phyloP scores from a whole-genome alignment of 352 stramenopile species.

The Globisporangium perplexum region DNA sequence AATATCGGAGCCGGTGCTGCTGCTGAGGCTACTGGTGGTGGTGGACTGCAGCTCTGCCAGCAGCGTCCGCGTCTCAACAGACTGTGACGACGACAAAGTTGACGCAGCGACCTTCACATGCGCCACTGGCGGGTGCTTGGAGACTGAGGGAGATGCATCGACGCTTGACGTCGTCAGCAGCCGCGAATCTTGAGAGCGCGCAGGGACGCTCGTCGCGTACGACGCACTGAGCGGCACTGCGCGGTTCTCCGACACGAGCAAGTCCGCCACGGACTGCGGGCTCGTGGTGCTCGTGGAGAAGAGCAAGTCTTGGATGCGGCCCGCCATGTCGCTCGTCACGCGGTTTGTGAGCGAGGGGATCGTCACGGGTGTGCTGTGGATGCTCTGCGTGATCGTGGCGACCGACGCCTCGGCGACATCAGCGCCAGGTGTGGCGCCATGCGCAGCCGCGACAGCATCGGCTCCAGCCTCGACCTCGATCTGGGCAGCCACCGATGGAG shows the following conservation, averaged over 20 bases:
- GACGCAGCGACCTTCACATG: not conserved
- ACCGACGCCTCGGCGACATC: slow-evolving; percentile 1
- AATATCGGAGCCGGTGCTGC: too few species aligned
- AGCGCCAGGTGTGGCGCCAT: not conserved
- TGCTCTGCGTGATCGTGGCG: slow-evolving; percentile 26
- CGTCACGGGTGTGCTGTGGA: slow-evolving; percentile 43
- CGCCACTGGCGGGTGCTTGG: slow-evolving; percentile 6
- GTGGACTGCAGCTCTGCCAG: slow-evolving; percentile 2
- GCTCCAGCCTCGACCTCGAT: not conserved
- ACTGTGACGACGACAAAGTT: not conserved
- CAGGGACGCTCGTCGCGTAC: slow-evolving; percentile 4
- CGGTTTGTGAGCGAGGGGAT: slow-evolving; percentile 38
- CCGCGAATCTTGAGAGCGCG: slow-evolving; percentile 2
- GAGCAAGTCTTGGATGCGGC: slow-evolving; percentile 61
- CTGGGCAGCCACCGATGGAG: slow-evolving; percentile 5
- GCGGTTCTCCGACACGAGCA: slow-evolving; percentile 10
- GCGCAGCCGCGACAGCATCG: not conserved
- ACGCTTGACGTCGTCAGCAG: not conserved
- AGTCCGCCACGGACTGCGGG: slow-evolving; percentile 60
- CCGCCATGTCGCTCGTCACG: slow-evolving; percentile 29
- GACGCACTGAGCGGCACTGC: slow-evolving; percentile 2
- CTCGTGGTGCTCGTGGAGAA: slow-evolving; percentile 51
- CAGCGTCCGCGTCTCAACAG: slow-evolving; percentile 6
- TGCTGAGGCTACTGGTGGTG: not conserved
- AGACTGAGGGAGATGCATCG: not conserved